Evolutionary conservation across 768 basidiomycete species (phyloP).

Genomic region (Multifurca ochricompacta): DNA sequence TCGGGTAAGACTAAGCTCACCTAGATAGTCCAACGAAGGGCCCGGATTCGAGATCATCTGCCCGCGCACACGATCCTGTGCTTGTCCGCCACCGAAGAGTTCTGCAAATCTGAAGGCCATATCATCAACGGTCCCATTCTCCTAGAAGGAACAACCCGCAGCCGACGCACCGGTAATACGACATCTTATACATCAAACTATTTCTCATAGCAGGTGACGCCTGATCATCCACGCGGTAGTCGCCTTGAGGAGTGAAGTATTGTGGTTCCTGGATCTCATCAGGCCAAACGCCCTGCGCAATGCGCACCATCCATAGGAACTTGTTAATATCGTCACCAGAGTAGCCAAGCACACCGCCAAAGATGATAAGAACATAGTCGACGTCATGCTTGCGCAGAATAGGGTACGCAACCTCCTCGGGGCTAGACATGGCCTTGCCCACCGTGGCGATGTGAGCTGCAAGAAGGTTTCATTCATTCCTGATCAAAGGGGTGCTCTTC

Average conservation of each 20-base stretch:
- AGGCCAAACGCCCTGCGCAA: slow-evolving; percentile 94
- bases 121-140: neutral
- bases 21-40: slow-evolving; percentile 82
- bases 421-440: slow-evolving; percentile 94
- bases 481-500: neutral
- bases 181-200: slow-evolving; percentile 99
- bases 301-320: slow-evolving; percentile 98
- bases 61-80: slow-evolving; percentile 81
- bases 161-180: slow-evolving; percentile 71
- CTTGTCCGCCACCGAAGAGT: slow-evolving; percentile 69
- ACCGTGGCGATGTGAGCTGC: slow-evolving; percentile 96
- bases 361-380: slow-evolving; percentile 94
- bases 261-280: slow-evolving; percentile 94
- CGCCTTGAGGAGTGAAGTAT: slow-evolving; percentile 88
- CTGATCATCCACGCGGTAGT: slow-evolving; percentile 84
- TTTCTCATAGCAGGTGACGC: slow-evolving; percentile 88
- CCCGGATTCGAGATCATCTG: slow-evolving; percentile 71
- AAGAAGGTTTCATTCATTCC: neutral
- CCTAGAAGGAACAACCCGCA: neutral
- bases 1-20: slow-evolving; percentile 35
- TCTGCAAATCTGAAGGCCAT: slow-evolving; percentile 63
- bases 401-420: slow-evolving; percentile 94
- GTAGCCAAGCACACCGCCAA: slow-evolving; percentile 93
- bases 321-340: slow-evolving; percentile 99
- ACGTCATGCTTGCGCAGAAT: slow-evolving; percentile 97